phyloP scores from a whole-genome alignment of 140 eudicot genomes.

The Stevia rebaudiana region DNA sequence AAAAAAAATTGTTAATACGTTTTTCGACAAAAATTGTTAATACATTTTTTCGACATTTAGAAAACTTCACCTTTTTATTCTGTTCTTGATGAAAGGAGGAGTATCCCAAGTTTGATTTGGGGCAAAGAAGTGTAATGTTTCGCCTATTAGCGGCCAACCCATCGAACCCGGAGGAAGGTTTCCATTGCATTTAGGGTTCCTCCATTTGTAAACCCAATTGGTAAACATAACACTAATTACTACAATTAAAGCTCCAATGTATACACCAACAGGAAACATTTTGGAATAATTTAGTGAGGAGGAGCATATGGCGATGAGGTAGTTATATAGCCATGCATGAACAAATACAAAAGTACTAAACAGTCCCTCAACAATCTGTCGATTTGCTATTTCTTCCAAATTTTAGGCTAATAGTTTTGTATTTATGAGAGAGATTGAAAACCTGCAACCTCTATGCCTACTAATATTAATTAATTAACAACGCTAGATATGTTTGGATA shows the following conservation, averaged over 20 bases:
- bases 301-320: no score
- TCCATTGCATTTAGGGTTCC: constrained; percentile 54
- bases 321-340: no score
- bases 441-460: no score
- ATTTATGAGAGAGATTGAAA: no score
- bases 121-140: constrained; percentile 53
- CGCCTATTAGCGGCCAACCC: constrained; percentile 86
- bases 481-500: no score
- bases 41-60: neutral
- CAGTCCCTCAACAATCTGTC: no score
- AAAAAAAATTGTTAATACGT: no score
- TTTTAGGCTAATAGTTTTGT: no score
- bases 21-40: neutral
- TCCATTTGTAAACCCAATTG: constrained; percentile 52
- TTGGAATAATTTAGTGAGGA: no score
- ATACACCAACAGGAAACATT: constrained; percentile 31
- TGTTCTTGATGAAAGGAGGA: constrained; percentile 53
- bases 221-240: constrained; percentile 29
- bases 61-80: constrained; percentile 51
- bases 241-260: constrained; percentile 27
- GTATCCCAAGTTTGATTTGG: constrained; percentile 39
- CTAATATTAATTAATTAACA: no score
- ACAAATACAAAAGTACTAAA: no score
- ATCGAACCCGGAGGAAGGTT: constrained; percentile 71
- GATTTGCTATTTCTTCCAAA: no score